Conservation (phyloP, 140 eudicot genomes). For the Senecio squalidus region DNA sequence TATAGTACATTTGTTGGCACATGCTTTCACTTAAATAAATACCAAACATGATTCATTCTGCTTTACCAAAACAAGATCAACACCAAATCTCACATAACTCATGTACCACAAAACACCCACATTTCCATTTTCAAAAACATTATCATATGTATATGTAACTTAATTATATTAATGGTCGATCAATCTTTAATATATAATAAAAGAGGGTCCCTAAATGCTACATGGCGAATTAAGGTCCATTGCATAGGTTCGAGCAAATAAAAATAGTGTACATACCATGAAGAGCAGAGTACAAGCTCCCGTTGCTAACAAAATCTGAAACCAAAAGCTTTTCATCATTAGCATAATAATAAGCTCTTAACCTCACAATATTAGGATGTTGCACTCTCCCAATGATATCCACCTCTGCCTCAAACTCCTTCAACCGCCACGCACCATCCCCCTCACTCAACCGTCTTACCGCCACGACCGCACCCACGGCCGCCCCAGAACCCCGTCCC, state of each 20-base stretch:
- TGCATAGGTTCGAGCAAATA: neutral
- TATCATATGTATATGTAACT: neutral
- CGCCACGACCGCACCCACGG: slow-evolving; percentile 61
- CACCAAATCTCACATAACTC: slow-evolving; percentile 16
- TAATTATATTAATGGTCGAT: neutral
- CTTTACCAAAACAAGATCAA: slow-evolving; percentile 28
- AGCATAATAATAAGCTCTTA: slow-evolving; percentile 90
- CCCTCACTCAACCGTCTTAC: slow-evolving; percentile 94
- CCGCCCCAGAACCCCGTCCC: slow-evolving; percentile 57
- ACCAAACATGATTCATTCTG: slow-evolving; percentile 11
- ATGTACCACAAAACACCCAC: slow-evolving; percentile 13
- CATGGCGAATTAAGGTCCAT: too few species aligned
- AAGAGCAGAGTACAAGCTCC: slow-evolving; percentile 79
- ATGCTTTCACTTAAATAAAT: slow-evolving; percentile 7
- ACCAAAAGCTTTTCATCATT: slow-evolving; percentile 81
- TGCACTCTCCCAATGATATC: slow-evolving; percentile 73
- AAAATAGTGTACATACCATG: slow-evolving; percentile 56
- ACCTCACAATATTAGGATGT: slow-evolving; percentile 68
- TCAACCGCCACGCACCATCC: slow-evolving; percentile 61
- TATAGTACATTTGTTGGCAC: slow-evolving; percentile 19
- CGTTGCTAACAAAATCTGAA: slow-evolving; percentile 77
- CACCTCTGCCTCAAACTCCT: slow-evolving; percentile 88
- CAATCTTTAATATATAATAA: too few species aligned
- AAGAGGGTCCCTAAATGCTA: too few species aligned
- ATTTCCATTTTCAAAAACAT: neutral